phyloP scores from a whole-genome alignment of 73 alveolate genomes.

The Paraurostyla sp. region DNA sequence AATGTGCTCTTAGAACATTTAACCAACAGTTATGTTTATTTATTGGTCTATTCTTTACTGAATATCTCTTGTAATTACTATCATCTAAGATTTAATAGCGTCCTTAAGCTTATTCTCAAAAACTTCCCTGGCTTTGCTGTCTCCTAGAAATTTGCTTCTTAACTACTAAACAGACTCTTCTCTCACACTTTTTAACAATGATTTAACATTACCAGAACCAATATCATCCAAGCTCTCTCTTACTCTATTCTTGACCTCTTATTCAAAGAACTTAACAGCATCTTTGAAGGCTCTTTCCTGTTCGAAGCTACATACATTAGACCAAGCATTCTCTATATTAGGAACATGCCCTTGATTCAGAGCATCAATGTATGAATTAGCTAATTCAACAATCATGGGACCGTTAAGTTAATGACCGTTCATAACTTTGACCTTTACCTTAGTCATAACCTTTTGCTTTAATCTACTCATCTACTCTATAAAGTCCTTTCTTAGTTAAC shows the following conservation, averaged over 20 bases:
- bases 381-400: conserved; percentile 86
- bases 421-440: conserved; percentile 88
- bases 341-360: conserved; percentile 96
- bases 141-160: conserved; percentile 28
- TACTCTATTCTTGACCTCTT: background rate
- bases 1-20: background rate
- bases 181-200: background rate
- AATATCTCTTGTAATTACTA: background rate
- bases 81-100: background rate
- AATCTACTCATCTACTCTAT: conserved; percentile 80
- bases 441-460: conserved; percentile 84
- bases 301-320: conserved; percentile 91
- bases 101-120: conserved; percentile 24
- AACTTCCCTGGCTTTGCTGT: background rate
- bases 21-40: background rate
- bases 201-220: conserved; percentile 17
- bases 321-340: conserved; percentile 97
- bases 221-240: background rate
- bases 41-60: background rate
- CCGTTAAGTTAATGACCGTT: conserved; percentile 91
- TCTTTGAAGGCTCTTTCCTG: conserved; percentile 81
- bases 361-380: conserved; percentile 90
- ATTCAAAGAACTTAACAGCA: background rate
- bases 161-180: conserved; percentile 3
- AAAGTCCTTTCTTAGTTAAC: conserved; percentile 92